Evolutionary conservation across 805 yeast species (phyloP), one percentile per base, ranked within the genome.

Genomic region (Kodamaea neixiangensis): DNA sequence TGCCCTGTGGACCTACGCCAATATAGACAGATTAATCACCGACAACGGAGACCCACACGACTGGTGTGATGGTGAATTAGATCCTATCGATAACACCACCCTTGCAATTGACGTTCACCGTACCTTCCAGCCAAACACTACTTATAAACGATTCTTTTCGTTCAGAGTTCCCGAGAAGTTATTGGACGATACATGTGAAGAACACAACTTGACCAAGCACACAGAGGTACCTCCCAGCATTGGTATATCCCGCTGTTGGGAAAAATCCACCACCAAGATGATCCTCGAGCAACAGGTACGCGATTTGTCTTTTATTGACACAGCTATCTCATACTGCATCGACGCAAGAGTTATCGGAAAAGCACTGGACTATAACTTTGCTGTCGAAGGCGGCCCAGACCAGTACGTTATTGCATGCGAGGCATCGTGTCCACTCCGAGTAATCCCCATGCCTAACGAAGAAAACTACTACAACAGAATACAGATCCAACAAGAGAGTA

Each of bases 61-160:
- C 61, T 74, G 79, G 79, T 74, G 79, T 56, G 71, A 65, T 22
- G 77, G 77, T 1, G 78, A 74, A 50, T 68, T 68, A 0, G 78
- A 74, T 51, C 76, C 78, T 3, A 62, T 58, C 47, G 78, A 74
- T 55, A 62, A 65, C 51, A 64, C 77, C 0, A 47, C 57, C 3
- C 58, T 74, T 10, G 57, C 77, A 1, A 61, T 74, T 43, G 76
- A 65, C 48, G 67, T 73, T 19, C 68, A 68, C 53, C 59, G 75
- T 17, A 57, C 59, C 18, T 71, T 74, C 48, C 64, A 70, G 55
- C 77, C 78, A 1, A 59, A 63, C 13, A 60, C 66, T 20, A 72
- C 71, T 4, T 74, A 74, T 54, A 74, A 74, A 54, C 63, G 78
- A 25, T 74, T 55, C 54, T 74, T 74, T 52, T 67, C 77, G 9